These are phyloP conservation scores for Arxiozyma telluris DNA, from an alignment of 1,139 yeast species.

Conservation along the genomic window DNA sequence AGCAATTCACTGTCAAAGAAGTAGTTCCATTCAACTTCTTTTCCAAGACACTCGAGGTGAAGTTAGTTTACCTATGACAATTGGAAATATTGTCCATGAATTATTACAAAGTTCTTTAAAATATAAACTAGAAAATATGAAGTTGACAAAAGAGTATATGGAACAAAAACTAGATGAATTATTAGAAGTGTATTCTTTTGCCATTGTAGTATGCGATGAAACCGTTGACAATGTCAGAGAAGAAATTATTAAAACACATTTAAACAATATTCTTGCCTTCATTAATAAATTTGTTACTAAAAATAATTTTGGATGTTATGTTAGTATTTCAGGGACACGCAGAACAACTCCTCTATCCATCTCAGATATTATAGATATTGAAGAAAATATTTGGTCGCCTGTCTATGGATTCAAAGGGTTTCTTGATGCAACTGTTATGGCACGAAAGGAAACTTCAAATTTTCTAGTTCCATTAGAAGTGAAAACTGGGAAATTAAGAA, in stretches of 20 bases:
- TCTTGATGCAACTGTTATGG: conserved; percentile 79
- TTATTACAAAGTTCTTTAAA: conserved; percentile 62
- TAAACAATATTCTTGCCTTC: conserved; percentile 60
- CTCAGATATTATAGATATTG: conserved; percentile 66
- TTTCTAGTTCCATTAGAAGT: conserved; percentile 74
- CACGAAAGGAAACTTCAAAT: conserved; percentile 33
- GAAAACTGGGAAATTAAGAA: conserved; percentile 65
- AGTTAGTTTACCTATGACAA: conserved; percentile 49
- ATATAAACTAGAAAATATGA: conserved; percentile 32
- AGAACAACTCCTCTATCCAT: conserved; percentile 43
- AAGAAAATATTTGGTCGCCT: conserved; percentile 89
- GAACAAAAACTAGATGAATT: conserved; percentile 38
- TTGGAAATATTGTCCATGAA: conserved; percentile 74
- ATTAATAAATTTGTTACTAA: conserved; percentile 37
- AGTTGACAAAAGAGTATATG: conserved; percentile 37
- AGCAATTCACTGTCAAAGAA: conserved; percentile 63
- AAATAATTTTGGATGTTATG: conserved; percentile 20
- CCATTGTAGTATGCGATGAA: conserved; percentile 51
- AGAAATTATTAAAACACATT: conserved; percentile 40
- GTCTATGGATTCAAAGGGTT: conserved; percentile 85
- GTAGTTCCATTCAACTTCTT: conserved; percentile 52
- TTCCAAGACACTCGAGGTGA: conserved; percentile 46
- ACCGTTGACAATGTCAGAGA: conserved; percentile 39
- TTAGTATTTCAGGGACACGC: conserved; percentile 36
- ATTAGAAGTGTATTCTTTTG: conserved; percentile 38